Evolutionary conservation across 805 yeast species (phyloP), one percentile per base, ranked within the genome.

Genomic region (Yarrowia deformans): DNA sequence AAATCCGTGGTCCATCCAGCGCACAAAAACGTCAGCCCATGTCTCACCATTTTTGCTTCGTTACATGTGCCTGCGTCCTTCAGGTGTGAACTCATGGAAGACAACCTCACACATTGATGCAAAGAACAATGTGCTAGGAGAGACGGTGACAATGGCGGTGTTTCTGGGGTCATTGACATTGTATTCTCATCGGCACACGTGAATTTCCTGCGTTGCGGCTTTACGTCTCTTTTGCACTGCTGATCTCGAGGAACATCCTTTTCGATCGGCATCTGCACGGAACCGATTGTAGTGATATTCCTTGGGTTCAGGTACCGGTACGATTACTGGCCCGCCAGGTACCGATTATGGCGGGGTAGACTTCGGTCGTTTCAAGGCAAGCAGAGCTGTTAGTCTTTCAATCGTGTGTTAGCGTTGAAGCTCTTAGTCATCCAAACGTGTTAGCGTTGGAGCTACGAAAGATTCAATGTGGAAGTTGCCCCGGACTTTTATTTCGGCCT

Each of bases 191-290:
- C 32, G 23, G 8, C 16, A 54, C 58, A 54, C 58, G 58, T 54
- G 58, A 37, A 54, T 54, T 35, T 54, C 58, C 58, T 54, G 58
- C 58, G 40, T 54, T 37, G 19, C n/a, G 3, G 13, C n/a, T 7
- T 32, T 49, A 54, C 32, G 35, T 34, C 43, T 54, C 12, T 54
- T 9, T 7, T 13, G 14, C 29, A 23, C 16, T 19, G 58, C 58
- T 54, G 58, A 54, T 54, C 58, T 2, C n/a, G 29, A 4, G 8
- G 43, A 54, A 18, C 42, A 35, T 35, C 58, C 4, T 37, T 35
- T 35, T 10, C 8, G 58, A 54, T 54, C 58, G 29, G 19, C 58
- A 37, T 8, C 42, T 37, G 43, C 58, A 37, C 32, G 3, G 58
- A 54, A 54, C 13, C 4, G 54, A n/a, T 52, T 16, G 56, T 35